Conservation (phyloP, 768 basidiomycete genomes). For the Leccinellum albellum region DNA sequence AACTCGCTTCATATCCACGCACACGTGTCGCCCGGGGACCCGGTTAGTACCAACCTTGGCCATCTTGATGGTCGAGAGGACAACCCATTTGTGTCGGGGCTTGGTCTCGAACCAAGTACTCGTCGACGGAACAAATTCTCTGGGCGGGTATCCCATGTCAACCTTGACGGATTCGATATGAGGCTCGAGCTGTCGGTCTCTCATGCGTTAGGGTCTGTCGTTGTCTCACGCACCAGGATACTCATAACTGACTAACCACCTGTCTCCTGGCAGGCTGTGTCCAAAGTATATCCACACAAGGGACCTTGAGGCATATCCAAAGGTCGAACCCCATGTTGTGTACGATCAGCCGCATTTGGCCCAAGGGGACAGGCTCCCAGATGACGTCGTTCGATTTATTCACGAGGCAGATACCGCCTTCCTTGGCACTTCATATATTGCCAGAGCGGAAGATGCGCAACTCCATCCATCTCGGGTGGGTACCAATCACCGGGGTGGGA, state of each 20-base stretch:
- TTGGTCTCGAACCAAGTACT: conserved; percentile 57
- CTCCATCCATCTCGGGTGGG: conserved; percentile 55
- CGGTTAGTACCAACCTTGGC: conserved; percentile 39
- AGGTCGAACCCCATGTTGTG: conserved; percentile 35
- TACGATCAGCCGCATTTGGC: conserved; percentile 33
- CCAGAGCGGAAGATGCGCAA: conserved; percentile 34
- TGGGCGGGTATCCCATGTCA: conserved; percentile 39
- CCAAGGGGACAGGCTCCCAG: conserved; percentile 41
- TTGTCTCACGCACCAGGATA: neutral
- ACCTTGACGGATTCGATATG: conserved; percentile 27
- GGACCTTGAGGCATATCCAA: conserved; percentile 39
- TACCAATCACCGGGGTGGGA: conserved; percentile 63
- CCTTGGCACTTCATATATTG: conserved; percentile 50
- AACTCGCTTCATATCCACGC: conserved; percentile 21
- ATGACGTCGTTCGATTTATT: conserved; percentile 47
- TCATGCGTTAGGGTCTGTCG: conserved; percentile 52
- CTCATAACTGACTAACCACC: neutral
- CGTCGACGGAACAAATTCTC: conserved; percentile 62
- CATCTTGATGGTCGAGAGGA: conserved; percentile 7
- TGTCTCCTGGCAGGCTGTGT: conserved; percentile 42
- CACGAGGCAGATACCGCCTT: conserved; percentile 50
- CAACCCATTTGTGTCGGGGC: conserved; percentile 45
- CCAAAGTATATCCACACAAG: conserved; percentile 63
- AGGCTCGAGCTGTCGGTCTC: conserved; percentile 45
- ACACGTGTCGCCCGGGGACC: conserved; percentile 46